Conservation (phyloP, 108 stramenopile species). For the Nitzschia inconspicua region DNA sequence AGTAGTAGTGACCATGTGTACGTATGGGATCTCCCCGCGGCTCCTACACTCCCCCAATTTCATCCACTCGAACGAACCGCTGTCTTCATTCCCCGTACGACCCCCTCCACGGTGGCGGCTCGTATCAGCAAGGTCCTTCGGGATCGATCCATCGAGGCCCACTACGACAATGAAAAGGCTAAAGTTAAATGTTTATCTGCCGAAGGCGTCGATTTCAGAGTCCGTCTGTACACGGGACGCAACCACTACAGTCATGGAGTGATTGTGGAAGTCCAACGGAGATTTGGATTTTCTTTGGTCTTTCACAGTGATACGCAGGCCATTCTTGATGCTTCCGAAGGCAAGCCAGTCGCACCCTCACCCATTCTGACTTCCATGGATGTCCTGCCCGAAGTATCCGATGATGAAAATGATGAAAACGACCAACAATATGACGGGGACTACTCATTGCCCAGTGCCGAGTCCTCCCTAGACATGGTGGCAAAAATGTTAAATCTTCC, state of each 20-base stretch:
- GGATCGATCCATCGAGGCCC: slow-evolving; percentile 60
- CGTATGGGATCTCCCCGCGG: slow-evolving; percentile 20
- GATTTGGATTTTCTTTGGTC: slow-evolving; percentile 41
- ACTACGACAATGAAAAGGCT: slow-evolving; percentile 47
- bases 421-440: not conserved
- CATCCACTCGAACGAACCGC: slow-evolving; percentile 59
- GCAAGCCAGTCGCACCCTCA: slow-evolving; percentile 11
- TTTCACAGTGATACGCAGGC: slow-evolving; percentile 52
- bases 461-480: slow-evolving; percentile 37
- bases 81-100: slow-evolving; percentile 39
- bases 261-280: slow-evolving; percentile 77
- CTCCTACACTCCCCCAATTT: slow-evolving; percentile 50
- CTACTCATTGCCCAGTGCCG: slow-evolving; percentile 6
- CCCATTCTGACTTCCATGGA: slow-evolving; percentile 2
- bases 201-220: slow-evolving; percentile 59
- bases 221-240: slow-evolving; percentile 61
- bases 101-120: slow-evolving; percentile 30
- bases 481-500: slow-evolving; percentile 42
- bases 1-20: not conserved
- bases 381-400: slow-evolving; percentile 43
- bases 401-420: slow-evolving; percentile 33
- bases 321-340: slow-evolving; percentile 65
- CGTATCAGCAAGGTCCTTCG: slow-evolving; percentile 53
- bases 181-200: slow-evolving; percentile 56
- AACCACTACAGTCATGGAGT: slow-evolving; percentile 44